These are phyloP conservation scores for Hypoxylon fuscum DNA, from an alignment of 495 filamentous ascomycete species.

Conservation along the genomic window DNA sequence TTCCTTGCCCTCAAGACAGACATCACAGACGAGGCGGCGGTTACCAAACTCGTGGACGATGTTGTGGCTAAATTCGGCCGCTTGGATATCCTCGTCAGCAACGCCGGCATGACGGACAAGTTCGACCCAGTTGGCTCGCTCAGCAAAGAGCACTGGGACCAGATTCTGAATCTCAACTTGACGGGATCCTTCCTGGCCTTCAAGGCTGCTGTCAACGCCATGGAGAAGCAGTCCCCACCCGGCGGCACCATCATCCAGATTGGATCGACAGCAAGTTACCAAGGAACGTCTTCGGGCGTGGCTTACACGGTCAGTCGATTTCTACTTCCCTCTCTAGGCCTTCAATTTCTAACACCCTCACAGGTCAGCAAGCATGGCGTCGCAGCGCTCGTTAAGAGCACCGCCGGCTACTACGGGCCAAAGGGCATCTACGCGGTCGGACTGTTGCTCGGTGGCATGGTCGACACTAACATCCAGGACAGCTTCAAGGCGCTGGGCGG, in stretches of 20 bases:
- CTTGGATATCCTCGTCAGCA: conserved; percentile 61
- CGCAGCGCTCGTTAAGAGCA: conserved; percentile 70
- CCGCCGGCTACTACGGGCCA: conserved; percentile 64
- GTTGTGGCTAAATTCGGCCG: conserved; percentile 51
- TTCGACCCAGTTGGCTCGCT: conserved; percentile 64
- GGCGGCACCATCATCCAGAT: conserved; percentile 60
- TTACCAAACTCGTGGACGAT: conserved; percentile 46
- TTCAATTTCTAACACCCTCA: background rate
- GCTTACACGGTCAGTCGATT: conserved; percentile 60
- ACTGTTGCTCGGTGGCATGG: conserved; percentile 65
- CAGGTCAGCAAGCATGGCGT: conserved; percentile 60
- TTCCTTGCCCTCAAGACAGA: conserved; percentile 47
- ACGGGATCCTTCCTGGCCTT: conserved; percentile 65
- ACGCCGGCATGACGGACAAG: conserved; percentile 62
- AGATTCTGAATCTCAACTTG: conserved; percentile 66
- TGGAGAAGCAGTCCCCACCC: conserved; percentile 34
- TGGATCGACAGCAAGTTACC: conserved; percentile 48
- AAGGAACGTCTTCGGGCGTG: conserved; percentile 52
- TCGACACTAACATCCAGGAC: conserved; percentile 54
- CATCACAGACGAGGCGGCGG: conserved; percentile 49
- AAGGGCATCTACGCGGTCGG: conserved; percentile 67
- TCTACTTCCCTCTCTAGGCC: background rate
- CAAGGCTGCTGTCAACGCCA: conserved; percentile 58
- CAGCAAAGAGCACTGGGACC: conserved; percentile 63
- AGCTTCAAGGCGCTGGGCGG: conserved; percentile 15